A percentile compares a stretch with the other conserved stretches of the same genome.
Evolutionary conservation across 129 eudicot species (phyloP).

Genomic region (Tanacetum coccineum): DNA sequence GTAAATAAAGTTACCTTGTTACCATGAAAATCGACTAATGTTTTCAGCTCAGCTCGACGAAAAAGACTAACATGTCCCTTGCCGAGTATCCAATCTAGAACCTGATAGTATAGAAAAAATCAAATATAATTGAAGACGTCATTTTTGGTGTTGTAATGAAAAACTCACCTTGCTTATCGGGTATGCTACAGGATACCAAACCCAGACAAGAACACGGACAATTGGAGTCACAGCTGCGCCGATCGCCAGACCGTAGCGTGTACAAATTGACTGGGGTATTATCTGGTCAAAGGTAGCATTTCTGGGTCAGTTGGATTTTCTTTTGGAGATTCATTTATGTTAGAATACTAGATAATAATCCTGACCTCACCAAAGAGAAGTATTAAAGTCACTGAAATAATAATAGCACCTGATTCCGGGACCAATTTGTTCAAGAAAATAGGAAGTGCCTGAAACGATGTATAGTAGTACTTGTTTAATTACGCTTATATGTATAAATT

Average conservation of each 20-base stretch:
- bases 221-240: slow-evolving; percentile 65
- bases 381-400: slow-evolving; percentile 52
- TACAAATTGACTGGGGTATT: slow-evolving; percentile 59
- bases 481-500: neutral
- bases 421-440: slow-evolving; percentile 50
- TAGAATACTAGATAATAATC: neutral
- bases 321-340: neutral
- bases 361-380: slow-evolving; percentile 64
- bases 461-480: neutral
- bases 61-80: slow-evolving; percentile 48
- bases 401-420: slow-evolving; percentile 42
- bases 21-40: slow-evolving; percentile 50
- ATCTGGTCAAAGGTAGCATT: slow-evolving; percentile 30
- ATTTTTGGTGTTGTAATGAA: neutral
- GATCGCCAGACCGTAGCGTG: slow-evolving; percentile 50
- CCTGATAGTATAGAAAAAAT: slow-evolving; percentile 23
- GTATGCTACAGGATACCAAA: slow-evolving; percentile 57
- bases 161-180: slow-evolving; percentile 58
- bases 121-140: neutral
- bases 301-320: slow-evolving; percentile 1
- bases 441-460: slow-evolving; percentile 48
- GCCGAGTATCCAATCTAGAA: slow-evolving; percentile 48
- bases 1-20: slow-evolving; percentile 32
- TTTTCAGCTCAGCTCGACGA: slow-evolving; percentile 58
- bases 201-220: slow-evolving; percentile 53